phyloP scores from a whole-genome alignment of 768 basidiomycete species.

The Collybia sordida region DNA sequence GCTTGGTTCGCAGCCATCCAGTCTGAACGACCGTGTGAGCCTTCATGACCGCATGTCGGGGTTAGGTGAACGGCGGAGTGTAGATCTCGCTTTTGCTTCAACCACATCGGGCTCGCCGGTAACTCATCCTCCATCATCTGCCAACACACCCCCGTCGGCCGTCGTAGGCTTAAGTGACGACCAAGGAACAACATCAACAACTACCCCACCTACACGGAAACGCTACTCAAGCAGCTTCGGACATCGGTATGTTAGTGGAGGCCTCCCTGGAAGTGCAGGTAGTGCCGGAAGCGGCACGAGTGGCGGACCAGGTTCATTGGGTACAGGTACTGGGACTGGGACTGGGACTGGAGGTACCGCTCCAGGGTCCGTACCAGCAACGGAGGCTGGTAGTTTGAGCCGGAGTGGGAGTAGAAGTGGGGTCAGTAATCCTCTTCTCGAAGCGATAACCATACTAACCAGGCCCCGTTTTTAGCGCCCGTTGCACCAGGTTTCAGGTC shows the following conservation, averaged over 20 bases:
- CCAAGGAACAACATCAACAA: not conserved
- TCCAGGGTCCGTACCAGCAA: not conserved
- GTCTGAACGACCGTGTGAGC: conserved; percentile 3
- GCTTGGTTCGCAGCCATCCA: conserved; percentile 3
- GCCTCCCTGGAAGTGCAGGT: conserved; percentile 37
- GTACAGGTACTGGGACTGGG: conserved; percentile 28
- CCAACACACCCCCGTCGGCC: not conserved
- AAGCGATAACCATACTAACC: too few relatives aligned
- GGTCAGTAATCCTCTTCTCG: too few relatives aligned
- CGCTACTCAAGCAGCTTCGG: conserved; percentile 80
- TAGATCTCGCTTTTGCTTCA: conserved; percentile 1
- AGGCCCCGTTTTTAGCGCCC: too few relatives aligned
- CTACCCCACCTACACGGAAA: conserved; percentile 35
- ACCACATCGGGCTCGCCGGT: too few relatives aligned
- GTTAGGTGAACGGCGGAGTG: conserved; percentile 2
- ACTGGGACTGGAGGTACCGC: conserved; percentile 8
- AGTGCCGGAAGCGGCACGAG: conserved; percentile 21
- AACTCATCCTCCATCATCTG: not conserved
- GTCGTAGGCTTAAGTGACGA: conserved; percentile 1
- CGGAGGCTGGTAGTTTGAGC: not conserved
- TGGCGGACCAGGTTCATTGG: conserved; percentile 5
- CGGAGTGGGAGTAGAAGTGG: too few relatives aligned
- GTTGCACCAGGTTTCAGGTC: too few relatives aligned
- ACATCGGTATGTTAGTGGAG: conserved; percentile 54
- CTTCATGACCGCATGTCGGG: not conserved